Conservation (phyloP, 345 rosid species). For the Ailanthus altissimus region DNA sequence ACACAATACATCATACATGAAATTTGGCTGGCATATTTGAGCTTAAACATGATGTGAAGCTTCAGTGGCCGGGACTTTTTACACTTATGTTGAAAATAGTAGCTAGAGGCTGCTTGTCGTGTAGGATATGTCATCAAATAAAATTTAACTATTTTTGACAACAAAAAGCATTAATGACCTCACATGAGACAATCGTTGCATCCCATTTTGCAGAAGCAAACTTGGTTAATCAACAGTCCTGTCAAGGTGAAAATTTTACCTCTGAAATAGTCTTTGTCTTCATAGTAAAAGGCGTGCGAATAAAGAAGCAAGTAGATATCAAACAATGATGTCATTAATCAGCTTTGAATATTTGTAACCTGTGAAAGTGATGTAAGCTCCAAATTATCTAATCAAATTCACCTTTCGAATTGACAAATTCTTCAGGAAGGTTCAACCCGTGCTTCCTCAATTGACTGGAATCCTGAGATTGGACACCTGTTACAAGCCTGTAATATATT, state of each 20-base stretch:
- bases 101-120: not conserved
- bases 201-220: not conserved
- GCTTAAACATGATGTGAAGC: not conserved
- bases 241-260: not conserved
- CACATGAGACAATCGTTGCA: not conserved
- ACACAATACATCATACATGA: not conserved
- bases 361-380: not conserved
- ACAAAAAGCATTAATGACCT: not conserved
- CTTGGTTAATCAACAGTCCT: not conserved
- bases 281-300: too few species aligned
- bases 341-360: not conserved
- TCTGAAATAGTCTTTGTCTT: not conserved
- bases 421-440: not conserved
- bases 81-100: not conserved
- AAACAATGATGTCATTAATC: not conserved
- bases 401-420: not conserved
- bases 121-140: not conserved
- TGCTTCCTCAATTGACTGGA: not conserved
- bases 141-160: not conserved
- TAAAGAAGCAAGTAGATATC: not conserved
- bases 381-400: not conserved
- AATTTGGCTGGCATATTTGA: not conserved
- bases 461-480: not conserved
- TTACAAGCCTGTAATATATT: not conserved
- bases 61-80: not conserved